Base-by-base conservation (phyloP, 2,329 filamentous ascomycete species). In the Aphanoascus verrucosus region DNA sequence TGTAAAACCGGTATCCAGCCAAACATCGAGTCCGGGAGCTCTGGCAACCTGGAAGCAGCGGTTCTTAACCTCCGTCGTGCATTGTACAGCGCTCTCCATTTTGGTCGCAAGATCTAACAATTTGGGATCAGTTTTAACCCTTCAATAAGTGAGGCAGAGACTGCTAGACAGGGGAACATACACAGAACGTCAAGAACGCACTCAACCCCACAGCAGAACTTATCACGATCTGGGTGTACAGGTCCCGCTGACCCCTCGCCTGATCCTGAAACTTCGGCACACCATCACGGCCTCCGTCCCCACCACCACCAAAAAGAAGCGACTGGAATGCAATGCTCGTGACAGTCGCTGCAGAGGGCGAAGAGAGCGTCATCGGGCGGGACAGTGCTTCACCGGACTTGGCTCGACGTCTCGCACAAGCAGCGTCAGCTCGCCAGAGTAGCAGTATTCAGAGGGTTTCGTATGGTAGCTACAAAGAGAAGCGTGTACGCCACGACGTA, bases 1-100 rank as follows among this genome's bases (percentile, higher is more conserved):
- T 89, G 93, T 40, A 98, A 72, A 2, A 83, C 82, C 1, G 89
- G 83, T 45, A 98, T 93, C 93, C 93, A 98, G 63, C 91, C 91
- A 61, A 97, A 86, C 64, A 94, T 83, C 44, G 81, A 85, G 65
- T 90, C 81, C 15, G 91, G 87, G 8, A 98, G 79, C 34, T 84
- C 77, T 5, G 93, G 94, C 17, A 97, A 76, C 31, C 77, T 68
- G 1, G 77, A 77, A 14, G 79, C 79, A n/a, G 77, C 76, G 64
- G 83, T 76, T 60, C 81, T 81, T 58, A 86, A 83, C 62, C 84
- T 83, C 71, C 90, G 93, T 55, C 93, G 82, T 45, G 93, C 93
- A 32, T 89, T 85, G 67, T 97, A 98, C 1, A 98, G 78, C 19
- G 83, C 79, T 47, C 87, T 85, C 93, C 93, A 98, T 81, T 88